Conservation (phyloP, 73 alveolate species). For the Effrenium voratum region DNA sequence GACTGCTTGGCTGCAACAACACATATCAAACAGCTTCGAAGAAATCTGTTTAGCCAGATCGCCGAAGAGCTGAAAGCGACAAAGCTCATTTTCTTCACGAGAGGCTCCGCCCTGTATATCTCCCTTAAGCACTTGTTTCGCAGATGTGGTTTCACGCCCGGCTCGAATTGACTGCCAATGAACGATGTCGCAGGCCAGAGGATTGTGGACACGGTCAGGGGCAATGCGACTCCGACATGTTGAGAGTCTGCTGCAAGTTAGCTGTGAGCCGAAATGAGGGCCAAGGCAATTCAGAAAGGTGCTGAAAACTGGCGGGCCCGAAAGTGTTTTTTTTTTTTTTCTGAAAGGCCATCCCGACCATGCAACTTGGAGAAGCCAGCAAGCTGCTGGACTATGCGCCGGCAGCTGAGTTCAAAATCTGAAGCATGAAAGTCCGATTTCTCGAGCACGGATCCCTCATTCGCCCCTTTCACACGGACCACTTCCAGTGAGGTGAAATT, state of each 20-base stretch:
- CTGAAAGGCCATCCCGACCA: conserved; percentile 44
- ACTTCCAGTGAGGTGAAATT: no score
- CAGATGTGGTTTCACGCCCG: background rate
- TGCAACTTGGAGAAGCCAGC: conserved; percentile 82
- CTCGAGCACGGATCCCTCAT: no score
- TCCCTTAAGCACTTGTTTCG: background rate
- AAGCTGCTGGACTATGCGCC: conserved; percentile 51
- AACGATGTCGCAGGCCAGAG: conserved; percentile 40
- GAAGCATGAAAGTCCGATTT: no score
- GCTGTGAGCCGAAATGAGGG: background rate
- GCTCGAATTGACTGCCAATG: background rate
- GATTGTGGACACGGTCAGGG: conserved; percentile 60
- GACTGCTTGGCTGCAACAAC: no score
- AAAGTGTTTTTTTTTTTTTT: background rate
- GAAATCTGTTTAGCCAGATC: conserved; percentile 69
- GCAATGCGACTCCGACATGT: background rate
- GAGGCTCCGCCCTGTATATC: background rate
- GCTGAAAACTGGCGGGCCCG: background rate
- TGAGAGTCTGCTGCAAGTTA: background rate
- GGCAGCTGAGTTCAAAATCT: background rate
- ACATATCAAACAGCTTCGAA: no score
- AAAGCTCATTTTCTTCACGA: conserved; percentile 72
- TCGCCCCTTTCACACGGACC: no score
- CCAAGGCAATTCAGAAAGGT: background rate
- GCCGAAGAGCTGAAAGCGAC: conserved; percentile 79